Evolutionary conservation across 2,329 filamentous ascomycete species (phyloP).

Genomic region (Scorias spongiosa): DNA sequence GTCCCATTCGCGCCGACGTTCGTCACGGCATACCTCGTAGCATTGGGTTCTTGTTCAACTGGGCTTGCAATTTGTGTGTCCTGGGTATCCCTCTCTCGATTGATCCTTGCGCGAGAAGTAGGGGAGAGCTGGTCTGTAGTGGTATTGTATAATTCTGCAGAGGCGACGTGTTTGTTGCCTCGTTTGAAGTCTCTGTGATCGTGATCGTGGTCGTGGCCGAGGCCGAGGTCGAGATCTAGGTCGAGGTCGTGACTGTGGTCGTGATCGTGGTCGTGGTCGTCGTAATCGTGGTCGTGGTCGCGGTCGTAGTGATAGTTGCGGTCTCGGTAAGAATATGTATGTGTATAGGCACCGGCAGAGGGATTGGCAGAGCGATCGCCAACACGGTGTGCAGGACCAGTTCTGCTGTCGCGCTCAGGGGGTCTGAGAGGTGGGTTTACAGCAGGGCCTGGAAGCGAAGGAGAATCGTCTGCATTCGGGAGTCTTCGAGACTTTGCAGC

Average conservation of each 20-base stretch:
- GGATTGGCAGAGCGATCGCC: too few species aligned
- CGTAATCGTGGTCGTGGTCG: too few species aligned
- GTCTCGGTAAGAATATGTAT: too few species aligned
- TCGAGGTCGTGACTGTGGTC: too few species aligned
- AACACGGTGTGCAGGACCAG: not conserved
- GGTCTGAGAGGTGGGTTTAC: not conserved
- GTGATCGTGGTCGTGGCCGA: too few species aligned
- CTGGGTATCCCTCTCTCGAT: not conserved
- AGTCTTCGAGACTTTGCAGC: not conserved
- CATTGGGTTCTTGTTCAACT: not conserved
- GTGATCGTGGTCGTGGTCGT: too few species aligned
- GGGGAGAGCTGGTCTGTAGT: not conserved
- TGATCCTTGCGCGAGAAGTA: not conserved
- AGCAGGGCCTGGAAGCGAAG: not conserved
- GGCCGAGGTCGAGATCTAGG: too few species aligned
- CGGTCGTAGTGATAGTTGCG: too few species aligned
- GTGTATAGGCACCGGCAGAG: too few species aligned
- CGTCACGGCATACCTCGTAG: not conserved
- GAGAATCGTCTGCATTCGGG: not conserved
- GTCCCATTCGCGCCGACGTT: slow-evolving; percentile 24
- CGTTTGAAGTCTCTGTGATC: too few species aligned
- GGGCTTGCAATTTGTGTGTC: not conserved
- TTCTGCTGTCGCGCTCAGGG: not conserved
- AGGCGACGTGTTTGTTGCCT: too few species aligned
- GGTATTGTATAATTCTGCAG: too few species aligned